A percentile compares a stretch with the other conserved stretches of the same genome.
Evolutionary conservation across 2,329 filamentous ascomycete species (phyloP).

Genomic region (Chrysosporium queenslandicum): DNA sequence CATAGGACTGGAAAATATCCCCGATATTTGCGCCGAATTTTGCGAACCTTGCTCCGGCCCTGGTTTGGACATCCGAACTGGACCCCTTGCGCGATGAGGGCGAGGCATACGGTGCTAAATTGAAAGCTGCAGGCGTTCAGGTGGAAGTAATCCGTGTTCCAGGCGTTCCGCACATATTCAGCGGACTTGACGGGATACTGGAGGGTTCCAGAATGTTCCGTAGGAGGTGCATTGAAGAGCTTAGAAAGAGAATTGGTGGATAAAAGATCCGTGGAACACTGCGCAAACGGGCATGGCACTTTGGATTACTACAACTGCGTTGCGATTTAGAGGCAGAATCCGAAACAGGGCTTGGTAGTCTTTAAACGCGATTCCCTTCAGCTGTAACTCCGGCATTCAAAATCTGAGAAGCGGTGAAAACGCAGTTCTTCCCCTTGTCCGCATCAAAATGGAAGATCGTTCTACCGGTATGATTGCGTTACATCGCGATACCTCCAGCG

Average conservation of each 20-base stretch:
- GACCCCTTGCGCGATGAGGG: constrained; percentile 37
- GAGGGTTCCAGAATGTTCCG: constrained; percentile 24
- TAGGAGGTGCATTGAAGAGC: constrained; percentile 23
- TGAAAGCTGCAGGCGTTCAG: constrained; percentile 28
- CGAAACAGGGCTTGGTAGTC: too few species aligned
- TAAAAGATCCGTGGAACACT: background rate
- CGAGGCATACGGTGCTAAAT: constrained; percentile 31
- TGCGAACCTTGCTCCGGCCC: constrained; percentile 29
- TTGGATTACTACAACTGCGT: too few species aligned
- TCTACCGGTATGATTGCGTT: constrained; percentile 1
- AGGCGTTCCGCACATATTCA: constrained; percentile 30
- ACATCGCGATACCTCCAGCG: background rate
- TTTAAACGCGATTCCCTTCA: too few species aligned
- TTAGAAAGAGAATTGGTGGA: constrained; percentile 18
- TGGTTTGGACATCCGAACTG: constrained; percentile 34
- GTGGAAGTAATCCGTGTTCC: constrained; percentile 26
- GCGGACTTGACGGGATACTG: constrained; percentile 26
- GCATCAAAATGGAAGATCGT: background rate
- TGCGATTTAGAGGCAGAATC: too few species aligned
- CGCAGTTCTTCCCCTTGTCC: background rate
- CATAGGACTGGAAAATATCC: constrained; percentile 35
- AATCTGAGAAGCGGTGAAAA: too few species aligned
- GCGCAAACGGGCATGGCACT: background rate
- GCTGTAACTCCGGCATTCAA: too few species aligned
- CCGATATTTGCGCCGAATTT: constrained; percentile 33